phyloP scores from a whole-genome alignment of 192 early-diverging fungal genomes.

The Mortierella alpina region DNA sequence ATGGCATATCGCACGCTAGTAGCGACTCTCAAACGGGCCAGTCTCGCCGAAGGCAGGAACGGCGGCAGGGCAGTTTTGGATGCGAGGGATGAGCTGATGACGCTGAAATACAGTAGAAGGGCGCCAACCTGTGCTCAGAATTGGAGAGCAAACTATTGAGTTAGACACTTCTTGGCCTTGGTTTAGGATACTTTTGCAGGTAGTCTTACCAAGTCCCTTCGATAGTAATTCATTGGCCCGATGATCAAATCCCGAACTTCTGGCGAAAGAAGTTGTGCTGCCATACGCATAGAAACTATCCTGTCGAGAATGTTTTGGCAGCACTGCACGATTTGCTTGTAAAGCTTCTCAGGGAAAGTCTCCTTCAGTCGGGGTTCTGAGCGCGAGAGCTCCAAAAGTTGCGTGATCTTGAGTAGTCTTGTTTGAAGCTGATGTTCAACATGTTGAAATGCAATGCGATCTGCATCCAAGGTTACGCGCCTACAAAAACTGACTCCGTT shows the following conservation, averaged over 20 bases:
- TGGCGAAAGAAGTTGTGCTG: constrained; percentile 52
- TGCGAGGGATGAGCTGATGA: constrained; percentile 74
- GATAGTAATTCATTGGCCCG: constrained; percentile 48
- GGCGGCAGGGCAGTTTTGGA: constrained; percentile 80
- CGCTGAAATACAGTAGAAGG: constrained; percentile 77
- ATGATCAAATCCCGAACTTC: constrained; percentile 55
- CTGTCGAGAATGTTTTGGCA: constrained; percentile 77
- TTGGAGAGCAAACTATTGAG: not conserved
- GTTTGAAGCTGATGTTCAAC: constrained; percentile 48
- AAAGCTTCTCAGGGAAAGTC: constrained; percentile 72
- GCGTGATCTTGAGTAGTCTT: constrained; percentile 40
- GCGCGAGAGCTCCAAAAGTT: constrained; percentile 69
- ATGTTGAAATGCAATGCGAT: constrained; percentile 43
- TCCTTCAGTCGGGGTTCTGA: constrained; percentile 82
- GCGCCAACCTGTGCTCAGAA: constrained; percentile 57
- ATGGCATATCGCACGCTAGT: constrained; percentile 42
- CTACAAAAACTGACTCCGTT: not conserved
- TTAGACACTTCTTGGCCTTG: not conserved
- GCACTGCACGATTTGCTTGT: constrained; percentile 71
- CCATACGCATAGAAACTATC: constrained; percentile 72
- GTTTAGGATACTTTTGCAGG: not conserved
- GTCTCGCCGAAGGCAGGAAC: constrained; percentile 69
- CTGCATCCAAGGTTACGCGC: constrained; percentile 4
- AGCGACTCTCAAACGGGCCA: constrained; percentile 55
- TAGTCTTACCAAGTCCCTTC: constrained; percentile 61